Evolutionary conservation across 2,329 filamentous ascomycete genomes (phyloP), one percentile per base, ranked within the genome.

Genomic region (Acrocalymma vagum): DNA sequence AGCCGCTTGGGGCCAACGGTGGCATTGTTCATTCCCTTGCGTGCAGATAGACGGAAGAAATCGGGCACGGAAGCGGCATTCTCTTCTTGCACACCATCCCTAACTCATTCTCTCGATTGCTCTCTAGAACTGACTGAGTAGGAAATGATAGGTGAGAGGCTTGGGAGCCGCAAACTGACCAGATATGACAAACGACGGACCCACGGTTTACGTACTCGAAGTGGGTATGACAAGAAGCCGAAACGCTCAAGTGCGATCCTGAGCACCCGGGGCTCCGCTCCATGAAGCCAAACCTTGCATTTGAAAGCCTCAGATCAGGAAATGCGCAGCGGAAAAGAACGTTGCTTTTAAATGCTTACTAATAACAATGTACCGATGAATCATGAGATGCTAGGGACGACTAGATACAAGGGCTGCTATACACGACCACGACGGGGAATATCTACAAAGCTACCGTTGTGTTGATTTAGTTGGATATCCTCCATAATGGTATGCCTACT

Each of bases 1-100:
- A n/a, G n/a, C n/a, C n/a, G n/a, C n/a, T n/a, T n/a, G n/a, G n/a
- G n/a, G n/a, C n/a, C n/a, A n/a, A n/a, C n/a, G n/a, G n/a, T n/a
- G n/a, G n/a, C n/a, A n/a, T n/a, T n/a, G n/a, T n/a, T n/a, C n/a
- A n/a, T n/a, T n/a, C 4, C 15, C 38, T 46, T 36, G 42, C 20
- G 34, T 39, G 38, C 41, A 40, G 38, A 39, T 37, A 6, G 27
- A 37, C 41, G 41, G 43, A 35, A 33, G 29, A 33, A 31, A 17
- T 20, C 16, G 15, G 35, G 35, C 27, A 29, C n/a, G 16, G 25
- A 22, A 4, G 29, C 13, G 30, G 20, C 14, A 20, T 15, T 33
- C 17, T 11, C 11, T 18, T 33, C 18, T 21, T n/a, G n/a, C n/a
- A n/a, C n/a, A n/a, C n/a, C n/a, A n/a, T n/a, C n/a, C n/a, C n/a